Percentiles rank a stretch among this genome's conserved stretches.
These are phyloP conservation scores for Thalia dealbata DNA, from an alignment of 176 grass and related monocot genomes.

Conservation along the genomic window DNA sequence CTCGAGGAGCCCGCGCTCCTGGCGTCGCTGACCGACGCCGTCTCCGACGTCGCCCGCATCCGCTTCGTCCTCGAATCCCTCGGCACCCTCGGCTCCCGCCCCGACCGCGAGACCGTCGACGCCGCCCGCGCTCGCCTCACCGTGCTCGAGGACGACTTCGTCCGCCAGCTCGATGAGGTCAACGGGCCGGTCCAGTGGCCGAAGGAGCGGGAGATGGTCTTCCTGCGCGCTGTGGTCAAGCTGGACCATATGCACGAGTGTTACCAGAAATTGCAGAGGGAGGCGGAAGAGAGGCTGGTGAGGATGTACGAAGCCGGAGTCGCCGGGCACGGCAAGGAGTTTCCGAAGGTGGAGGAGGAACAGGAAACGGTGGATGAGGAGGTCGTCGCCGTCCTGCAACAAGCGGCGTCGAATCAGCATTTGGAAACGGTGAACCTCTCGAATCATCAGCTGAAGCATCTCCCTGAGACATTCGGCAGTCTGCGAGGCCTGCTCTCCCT, in stretches of 20 bases:
- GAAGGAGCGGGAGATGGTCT: constrained; percentile 29
- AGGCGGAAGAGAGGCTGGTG: constrained; percentile 55
- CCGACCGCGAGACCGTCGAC: constrained; percentile 71
- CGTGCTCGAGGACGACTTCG: constrained; percentile 14
- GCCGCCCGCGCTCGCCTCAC: constrained; percentile 28
- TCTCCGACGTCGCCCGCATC: constrained; percentile 46
- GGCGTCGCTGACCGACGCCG: constrained; percentile 46
- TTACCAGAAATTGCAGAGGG: constrained; percentile 44
- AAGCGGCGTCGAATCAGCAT: constrained; percentile 34
- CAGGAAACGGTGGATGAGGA: constrained; percentile 37
- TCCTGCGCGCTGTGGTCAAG: constrained; percentile 38
- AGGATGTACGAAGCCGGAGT: constrained; percentile 31
- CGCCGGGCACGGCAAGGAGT: neutral
- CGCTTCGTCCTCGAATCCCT: constrained; percentile 43
- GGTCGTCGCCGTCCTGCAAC: constrained; percentile 56
- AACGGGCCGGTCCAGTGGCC: neutral
- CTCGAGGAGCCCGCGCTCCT: constrained; percentile 61
- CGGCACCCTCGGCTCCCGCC: constrained; percentile 27
- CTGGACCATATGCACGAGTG: constrained; percentile 66
- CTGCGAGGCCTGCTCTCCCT: constrained; percentile 2
- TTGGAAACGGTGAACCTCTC: constrained; percentile 37
- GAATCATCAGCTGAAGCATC: neutral
- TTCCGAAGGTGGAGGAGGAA: neutral
- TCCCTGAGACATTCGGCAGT: constrained; percentile 14
- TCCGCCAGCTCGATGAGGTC: constrained; percentile 22